Base-by-base conservation (phyloP, 257 asterid species). In the Nicotiana knightiana region DNA sequence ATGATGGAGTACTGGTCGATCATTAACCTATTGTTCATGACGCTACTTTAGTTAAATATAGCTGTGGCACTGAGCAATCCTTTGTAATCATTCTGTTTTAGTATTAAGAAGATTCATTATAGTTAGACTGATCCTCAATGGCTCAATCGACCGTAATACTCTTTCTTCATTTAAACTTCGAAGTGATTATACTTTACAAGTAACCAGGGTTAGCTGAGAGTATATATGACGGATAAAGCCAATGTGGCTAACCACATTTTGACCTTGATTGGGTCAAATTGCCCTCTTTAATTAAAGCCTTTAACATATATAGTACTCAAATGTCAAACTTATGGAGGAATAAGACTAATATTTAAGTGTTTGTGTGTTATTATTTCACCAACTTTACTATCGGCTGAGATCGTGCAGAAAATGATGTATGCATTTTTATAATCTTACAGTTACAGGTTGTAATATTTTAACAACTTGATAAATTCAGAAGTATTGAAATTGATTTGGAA, bases 191-290 rank as follows among this genome's bases (percentile, higher is more conserved):
- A 43, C 35, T 21, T 70, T 43, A 6, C 16, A 39, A 39, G n/a
- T 39, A 70, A 71, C 59, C 3, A 43, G 58, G 57, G 10, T 13
- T 46, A 71, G 18, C 18, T 71, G 18, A 71, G 15, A 71, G 24
- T 48, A 46, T 13, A 24, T 59, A 71, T 21, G 24, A 24, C 15
- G 24, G 51, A 43, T 8, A 43, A 46, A 46, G 32, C 6, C 13
- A 71, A 70, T 70, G 77, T 5, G 58, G 77, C 77, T 12, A 43
- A 80, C 51, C 65, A 51, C 13, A 55, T 61, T 62, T 35, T 37
- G 67, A 82, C 82, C 77, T 46, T 84, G 71, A 81, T 68, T 43
- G 57, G 83, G 85, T 84, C 85, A 82, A 9, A 12, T 43, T 9
- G 3, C 12, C 12, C 12, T 43, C 51, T 9, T 43, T 43, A 43